Evolutionary conservation across 2,329 filamentous ascomycete species (phyloP), one percentile per base, ranked within the genome.

Genomic region (Aureobasidium sp.): DNA sequence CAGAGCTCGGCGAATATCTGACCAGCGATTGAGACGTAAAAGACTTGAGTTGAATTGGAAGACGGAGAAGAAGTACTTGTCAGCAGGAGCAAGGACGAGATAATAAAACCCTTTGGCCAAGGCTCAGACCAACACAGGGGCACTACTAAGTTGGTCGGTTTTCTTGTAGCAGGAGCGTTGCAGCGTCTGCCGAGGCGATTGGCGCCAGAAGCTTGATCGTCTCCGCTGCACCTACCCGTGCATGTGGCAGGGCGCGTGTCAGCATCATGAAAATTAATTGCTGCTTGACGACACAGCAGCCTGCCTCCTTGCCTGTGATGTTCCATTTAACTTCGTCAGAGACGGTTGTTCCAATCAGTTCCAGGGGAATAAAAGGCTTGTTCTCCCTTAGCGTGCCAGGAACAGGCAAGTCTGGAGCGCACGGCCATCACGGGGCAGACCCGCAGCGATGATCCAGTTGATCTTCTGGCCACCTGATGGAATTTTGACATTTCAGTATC

Each of bases 171-270:
- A 50, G 34, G 45, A 50, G 45, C 57, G 57, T 59, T 49, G 57
- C 54, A 59, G 30, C 54, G 54, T 59, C 44, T 59, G 44, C 45
- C 45, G 57, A 44, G 45, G 57, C 57, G 57, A 49, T 48, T 59
- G 44, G 45, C 57, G 34, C 44, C 57, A 59, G 34, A 50, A 50
- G 8, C 57, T 25, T 50, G 34, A 59, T 27, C 44, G 45, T 50
- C 39, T 44, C 32, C 54, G 54, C 42, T 47, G 54, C 54, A 59
- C n/a, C 54, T 52, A 36, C 50, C 50, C 50, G 50, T 54, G 50
- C 57, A 59, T 59, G 57, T 59, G 45, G 44, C 44, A 30, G 57
- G 44, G 57, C 57, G 13, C 29, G 45, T 59, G 57, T 50, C 57
- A 59, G 57, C 45, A 50, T 41, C 27, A 41, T 57, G 41, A 59